phyloP scores from a whole-genome alignment of 768 basidiomycete genomes.

The Pulveroboletus ravenelii region DNA sequence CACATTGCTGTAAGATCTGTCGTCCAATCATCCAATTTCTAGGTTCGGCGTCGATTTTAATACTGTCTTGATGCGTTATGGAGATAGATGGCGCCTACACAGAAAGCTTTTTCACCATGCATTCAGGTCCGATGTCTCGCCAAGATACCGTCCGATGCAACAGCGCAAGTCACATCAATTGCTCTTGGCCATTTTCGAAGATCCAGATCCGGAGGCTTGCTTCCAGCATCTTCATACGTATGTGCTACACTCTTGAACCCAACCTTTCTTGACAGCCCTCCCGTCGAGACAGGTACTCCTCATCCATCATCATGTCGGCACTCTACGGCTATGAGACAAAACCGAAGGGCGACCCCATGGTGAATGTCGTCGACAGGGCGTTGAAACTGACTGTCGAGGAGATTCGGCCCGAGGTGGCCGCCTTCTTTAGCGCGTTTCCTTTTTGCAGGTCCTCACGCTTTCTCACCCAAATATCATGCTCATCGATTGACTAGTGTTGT shows the following conservation, averaged over 20 bases:
- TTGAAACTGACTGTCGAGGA: constrained; percentile 19
- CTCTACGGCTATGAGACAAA: constrained; percentile 32
- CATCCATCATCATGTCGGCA: constrained; percentile 27
- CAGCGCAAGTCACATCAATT: constrained; percentile 26
- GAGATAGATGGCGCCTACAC: constrained; percentile 34
- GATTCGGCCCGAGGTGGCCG: constrained; percentile 21
- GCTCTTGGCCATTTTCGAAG: constrained; percentile 25
- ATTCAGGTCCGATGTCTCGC: constrained; percentile 25
- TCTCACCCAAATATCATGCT: constrained; percentile 4
- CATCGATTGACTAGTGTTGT: constrained; percentile 18
- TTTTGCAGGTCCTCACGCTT: neutral
- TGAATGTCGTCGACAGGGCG: constrained; percentile 24
- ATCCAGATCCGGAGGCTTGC: constrained; percentile 19
- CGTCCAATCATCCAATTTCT: neutral
- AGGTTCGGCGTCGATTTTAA: constrained; percentile 34
- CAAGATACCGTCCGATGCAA: constrained; percentile 31
- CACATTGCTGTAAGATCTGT: neutral
- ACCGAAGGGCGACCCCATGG: constrained; percentile 26
- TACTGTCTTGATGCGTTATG: constrained; percentile 33
- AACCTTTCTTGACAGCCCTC: neutral
- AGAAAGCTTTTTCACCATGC: constrained; percentile 34
- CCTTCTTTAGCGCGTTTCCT: constrained; percentile 14
- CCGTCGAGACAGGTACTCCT: constrained; percentile 18
- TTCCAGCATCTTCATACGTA: constrained; percentile 19
- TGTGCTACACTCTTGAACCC: neutral